phyloP scores from a whole-genome alignment of 495 filamentous ascomycete genomes.

The Parachaetomium inaequale region DNA sequence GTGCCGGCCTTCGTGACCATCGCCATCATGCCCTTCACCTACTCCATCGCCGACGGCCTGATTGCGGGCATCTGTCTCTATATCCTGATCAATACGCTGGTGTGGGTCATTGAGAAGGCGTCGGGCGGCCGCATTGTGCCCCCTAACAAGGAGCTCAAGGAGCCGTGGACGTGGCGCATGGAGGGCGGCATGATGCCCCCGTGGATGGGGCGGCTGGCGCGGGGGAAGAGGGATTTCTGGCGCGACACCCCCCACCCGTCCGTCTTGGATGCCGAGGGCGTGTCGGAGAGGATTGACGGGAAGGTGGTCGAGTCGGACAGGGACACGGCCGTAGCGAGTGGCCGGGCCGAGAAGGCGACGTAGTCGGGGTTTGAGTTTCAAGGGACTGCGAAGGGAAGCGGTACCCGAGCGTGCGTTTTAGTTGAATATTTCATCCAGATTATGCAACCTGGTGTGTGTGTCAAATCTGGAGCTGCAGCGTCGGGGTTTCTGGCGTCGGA shows the following conservation, averaged over 20 bases:
- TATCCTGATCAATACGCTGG: slow-evolving; percentile 60
- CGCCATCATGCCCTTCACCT: slow-evolving; percentile 81
- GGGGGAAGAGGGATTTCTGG: slow-evolving; percentile 56
- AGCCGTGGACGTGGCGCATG: slow-evolving; percentile 67
- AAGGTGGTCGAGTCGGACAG: slow-evolving; percentile 14
- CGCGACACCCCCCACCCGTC: slow-evolving; percentile 9
- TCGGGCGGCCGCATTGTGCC: slow-evolving; percentile 68
- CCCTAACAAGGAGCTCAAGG: slow-evolving; percentile 66
- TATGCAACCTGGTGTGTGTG: too few species aligned
- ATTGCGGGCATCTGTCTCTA: slow-evolving; percentile 74
- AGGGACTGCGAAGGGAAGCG: too few species aligned
- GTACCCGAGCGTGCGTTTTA: too few species aligned
- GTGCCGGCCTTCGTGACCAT: slow-evolving; percentile 79
- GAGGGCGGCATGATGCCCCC: slow-evolving; percentile 65
- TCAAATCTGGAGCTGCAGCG: too few species aligned
- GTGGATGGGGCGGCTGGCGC: slow-evolving; percentile 58
- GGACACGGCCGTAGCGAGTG: slow-evolving; percentile 1
- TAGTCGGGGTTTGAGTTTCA: not conserved
- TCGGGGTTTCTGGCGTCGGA: too few species aligned
- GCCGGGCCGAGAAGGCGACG: slow-evolving; percentile 10
- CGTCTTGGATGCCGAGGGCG: slow-evolving; percentile 20
- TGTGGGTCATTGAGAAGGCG: slow-evolving; percentile 60
- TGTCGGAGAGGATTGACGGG: slow-evolving; percentile 15
- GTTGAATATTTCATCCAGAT: too few species aligned
- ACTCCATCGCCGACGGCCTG: slow-evolving; percentile 72